Evolutionary conservation across 2,329 filamentous ascomycete species (phyloP).

Genomic region (Curvularia spicifera): DNA sequence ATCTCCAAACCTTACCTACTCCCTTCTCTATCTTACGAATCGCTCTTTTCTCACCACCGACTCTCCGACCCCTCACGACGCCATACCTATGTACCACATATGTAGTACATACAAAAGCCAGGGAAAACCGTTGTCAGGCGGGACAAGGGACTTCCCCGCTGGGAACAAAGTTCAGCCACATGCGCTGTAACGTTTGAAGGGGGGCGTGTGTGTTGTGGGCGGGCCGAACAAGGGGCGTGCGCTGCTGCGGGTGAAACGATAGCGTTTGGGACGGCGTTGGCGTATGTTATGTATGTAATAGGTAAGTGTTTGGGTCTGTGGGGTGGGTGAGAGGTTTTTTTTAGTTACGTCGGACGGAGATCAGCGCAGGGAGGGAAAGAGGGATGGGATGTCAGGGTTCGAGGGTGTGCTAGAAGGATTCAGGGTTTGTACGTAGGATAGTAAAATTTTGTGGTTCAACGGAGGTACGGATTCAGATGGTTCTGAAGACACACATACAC

Average conservation of each 20-base stretch:
- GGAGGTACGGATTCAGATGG: not conserved
- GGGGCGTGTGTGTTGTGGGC: not conserved
- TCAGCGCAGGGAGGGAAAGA: too few relatives aligned
- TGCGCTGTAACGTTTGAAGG: not conserved
- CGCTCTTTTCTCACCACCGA: too few relatives aligned
- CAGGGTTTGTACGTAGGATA: too few relatives aligned
- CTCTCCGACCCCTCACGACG: too few relatives aligned
- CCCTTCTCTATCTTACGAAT: too few relatives aligned
- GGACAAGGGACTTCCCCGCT: not conserved
- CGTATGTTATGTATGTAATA: too few relatives aligned
- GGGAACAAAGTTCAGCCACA: not conserved
- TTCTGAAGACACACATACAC: not conserved
- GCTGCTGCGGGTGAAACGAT: not conserved
- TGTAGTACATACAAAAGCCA: too few relatives aligned
- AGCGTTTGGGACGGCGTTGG: not conserved
- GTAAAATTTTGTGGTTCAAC: not conserved
- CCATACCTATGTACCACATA: too few relatives aligned
- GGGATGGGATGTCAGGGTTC: too few relatives aligned
- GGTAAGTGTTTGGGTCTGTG: too few relatives aligned
- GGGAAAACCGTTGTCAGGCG: too few relatives aligned
- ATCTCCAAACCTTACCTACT: not conserved
- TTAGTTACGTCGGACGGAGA: not conserved
- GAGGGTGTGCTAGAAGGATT: too few relatives aligned
- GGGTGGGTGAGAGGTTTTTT: not conserved
- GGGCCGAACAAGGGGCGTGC: not conserved